Base-by-base conservation (phyloP, 2,329 filamentous ascomycete species). In the Diplodia seriata region DNA sequence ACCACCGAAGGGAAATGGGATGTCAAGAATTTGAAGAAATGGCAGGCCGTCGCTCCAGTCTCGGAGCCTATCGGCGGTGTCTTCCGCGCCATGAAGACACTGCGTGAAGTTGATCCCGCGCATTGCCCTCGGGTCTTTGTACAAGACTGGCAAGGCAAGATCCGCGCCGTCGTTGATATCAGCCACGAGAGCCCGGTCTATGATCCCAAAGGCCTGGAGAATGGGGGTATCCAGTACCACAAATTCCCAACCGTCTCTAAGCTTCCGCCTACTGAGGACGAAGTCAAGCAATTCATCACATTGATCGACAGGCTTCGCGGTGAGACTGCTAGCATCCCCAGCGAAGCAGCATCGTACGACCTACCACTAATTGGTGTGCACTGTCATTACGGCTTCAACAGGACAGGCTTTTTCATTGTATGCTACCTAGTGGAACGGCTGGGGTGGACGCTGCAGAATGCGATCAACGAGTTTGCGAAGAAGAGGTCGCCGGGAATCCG, bases 1-100 rank as follows among this genome's bases (percentile, higher is more conserved):
- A 92, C 91, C 2, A 92, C 91, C 1, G 91, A 93, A 72, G 94
- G 94, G 3, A 98, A 98, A 81, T 98, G 94, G 94, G 94, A 97
- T 75, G 93, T 98, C 72, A 98, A 98, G 81, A 98, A 98, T 74
- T 84, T 97, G 12, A 89, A 87, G 69, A 98, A 98, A 76, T 98
- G 94, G 94, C 87, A 92, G 77, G 88, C 88, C 20, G 91, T 96
- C 0, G 80, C 83, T 1, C 91, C 93, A 0, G 91, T 97, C 1
- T 96, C 92, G 0, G 85, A 86, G 1, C 89, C 90, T 3, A 95
- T 98, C 69, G 91, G 86, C 0, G 87, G 88, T 15, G 83, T 93
- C 4, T 97, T 97, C 76, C 89, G 92, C 31, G 94, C 93, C 2
- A 91, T 97, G 85, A 97, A 98, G 80, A 98, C 95, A 0, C 85